Percentiles rank a stretch among this genome's conserved stretches.
These are phyloP conservation scores for Colletotrichum chrysophilum DNA, from an alignment of 2,329 filamentous ascomycete genomes.

Conservation along the genomic window DNA sequence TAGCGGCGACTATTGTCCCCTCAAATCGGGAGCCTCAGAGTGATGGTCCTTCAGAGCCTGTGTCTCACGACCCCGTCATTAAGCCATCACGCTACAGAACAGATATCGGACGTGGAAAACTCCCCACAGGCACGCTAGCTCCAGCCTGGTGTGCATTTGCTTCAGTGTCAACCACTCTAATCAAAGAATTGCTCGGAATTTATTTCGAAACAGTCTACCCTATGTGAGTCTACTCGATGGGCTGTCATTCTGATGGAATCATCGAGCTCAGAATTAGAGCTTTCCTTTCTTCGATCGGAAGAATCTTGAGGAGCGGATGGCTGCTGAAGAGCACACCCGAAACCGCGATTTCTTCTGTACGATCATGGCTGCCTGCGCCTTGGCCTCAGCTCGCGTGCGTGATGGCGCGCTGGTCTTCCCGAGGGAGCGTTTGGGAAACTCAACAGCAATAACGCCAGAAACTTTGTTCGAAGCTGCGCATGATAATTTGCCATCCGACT, in stretches of 20 bases:
- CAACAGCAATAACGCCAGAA: not conserved
- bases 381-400: not conserved
- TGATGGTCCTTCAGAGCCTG: not conserved
- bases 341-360: not conserved
- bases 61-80: no score
- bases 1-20: fast-evolving
- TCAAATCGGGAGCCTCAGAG: fast-evolving
- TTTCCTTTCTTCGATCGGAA: not conserved
- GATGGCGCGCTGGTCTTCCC: not conserved
- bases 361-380: not conserved
- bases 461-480: not conserved
- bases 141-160: not conserved
- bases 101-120: fast-evolving
- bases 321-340: not conserved
- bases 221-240: not conserved
- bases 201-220: not conserved
- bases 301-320: not conserved
- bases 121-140: not conserved
- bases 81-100: not conserved
- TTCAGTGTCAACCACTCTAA: not conserved
- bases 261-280: not conserved
- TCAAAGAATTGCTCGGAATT: not conserved
- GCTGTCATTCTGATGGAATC: not conserved
- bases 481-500: not conserved
- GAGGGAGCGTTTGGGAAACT: not conserved